A percentile compares a stretch with the other conserved stretches of the same genome.
Evolutionary conservation across 495 filamentous ascomycete genomes (phyloP).

Genomic region (Physcia stellaris): DNA sequence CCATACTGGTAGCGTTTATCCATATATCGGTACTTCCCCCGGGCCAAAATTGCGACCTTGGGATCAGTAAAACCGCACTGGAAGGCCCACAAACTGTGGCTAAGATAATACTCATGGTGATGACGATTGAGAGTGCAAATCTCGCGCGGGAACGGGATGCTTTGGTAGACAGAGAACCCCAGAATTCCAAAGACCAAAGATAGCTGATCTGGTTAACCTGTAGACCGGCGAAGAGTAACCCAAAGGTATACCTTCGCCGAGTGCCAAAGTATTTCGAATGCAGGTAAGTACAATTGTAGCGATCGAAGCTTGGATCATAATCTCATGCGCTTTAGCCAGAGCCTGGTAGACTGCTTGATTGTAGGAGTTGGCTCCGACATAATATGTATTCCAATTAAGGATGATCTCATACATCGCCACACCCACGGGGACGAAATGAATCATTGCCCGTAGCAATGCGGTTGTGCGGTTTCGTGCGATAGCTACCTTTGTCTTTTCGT

Average conservation of each 20-base stretch:
- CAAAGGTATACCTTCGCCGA: slow-evolving; percentile 12
- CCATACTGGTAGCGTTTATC: slow-evolving; percentile 14
- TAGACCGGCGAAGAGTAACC: slow-evolving; percentile 13
- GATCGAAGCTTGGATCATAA: slow-evolving; percentile 16
- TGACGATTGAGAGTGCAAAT: background rate
- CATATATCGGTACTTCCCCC: slow-evolving; percentile 17
- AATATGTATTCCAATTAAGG: slow-evolving; percentile 11
- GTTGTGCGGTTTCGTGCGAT: slow-evolving; percentile 3
- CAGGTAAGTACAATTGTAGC: slow-evolving; percentile 12
- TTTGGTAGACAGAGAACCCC: slow-evolving; percentile 4
- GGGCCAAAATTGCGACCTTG: slow-evolving; percentile 12
- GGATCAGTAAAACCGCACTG: slow-evolving; percentile 15
- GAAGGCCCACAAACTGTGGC: slow-evolving; percentile 14
- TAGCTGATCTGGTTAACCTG: slow-evolving; percentile 13
- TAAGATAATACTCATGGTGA: slow-evolving; percentile 7
- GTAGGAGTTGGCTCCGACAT: slow-evolving; percentile 6
- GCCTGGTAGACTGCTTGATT: slow-evolving; percentile 14
- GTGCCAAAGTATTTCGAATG: slow-evolving; percentile 7
- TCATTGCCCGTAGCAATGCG: slow-evolving; percentile 6
- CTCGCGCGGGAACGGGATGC: background rate
- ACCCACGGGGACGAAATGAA: slow-evolving; percentile 7
- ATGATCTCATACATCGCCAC: slow-evolving; percentile 11
- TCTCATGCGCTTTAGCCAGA: slow-evolving; percentile 17
- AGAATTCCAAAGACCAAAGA: slow-evolving; percentile 20
- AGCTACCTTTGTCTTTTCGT: slow-evolving; percentile 8